Conservation (phyloP, 1,284 basidiomycete species). For the Peniophora sp. region DNA sequence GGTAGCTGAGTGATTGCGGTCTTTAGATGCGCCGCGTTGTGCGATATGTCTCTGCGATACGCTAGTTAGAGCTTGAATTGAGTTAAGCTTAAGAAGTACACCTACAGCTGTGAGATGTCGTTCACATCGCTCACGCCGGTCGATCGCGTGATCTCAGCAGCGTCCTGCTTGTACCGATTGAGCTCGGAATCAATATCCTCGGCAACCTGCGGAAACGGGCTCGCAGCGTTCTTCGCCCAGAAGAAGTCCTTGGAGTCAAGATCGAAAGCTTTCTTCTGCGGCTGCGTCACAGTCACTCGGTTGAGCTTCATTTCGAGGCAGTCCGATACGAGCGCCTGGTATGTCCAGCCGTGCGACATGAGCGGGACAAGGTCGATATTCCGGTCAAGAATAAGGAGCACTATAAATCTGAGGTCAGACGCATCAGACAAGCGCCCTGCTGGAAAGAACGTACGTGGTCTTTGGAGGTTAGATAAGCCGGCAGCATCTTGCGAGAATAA, state of each 20-base stretch:
- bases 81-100: slow-evolving; percentile 6
- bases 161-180: slow-evolving; percentile 93
- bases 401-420: slow-evolving; percentile 30
- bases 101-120: slow-evolving; percentile 89
- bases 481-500: slow-evolving; percentile 70
- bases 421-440: not conserved
- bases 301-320: slow-evolving; percentile 97
- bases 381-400: slow-evolving; percentile 89
- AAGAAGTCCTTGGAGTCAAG: slow-evolving; percentile 99
- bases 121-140: slow-evolving; percentile 96
- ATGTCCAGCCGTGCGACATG: slow-evolving; percentile 98
- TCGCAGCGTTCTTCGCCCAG: slow-evolving; percentile 94
- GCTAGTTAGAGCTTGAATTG: slow-evolving; percentile 3
- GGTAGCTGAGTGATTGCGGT: slow-evolving; percentile 98
- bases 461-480: slow-evolving; percentile 67
- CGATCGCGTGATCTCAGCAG: slow-evolving; percentile 93
- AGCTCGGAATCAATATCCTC: slow-evolving; percentile 95
- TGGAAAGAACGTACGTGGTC: slow-evolving; percentile 59
- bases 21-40: slow-evolving; percentile 93
- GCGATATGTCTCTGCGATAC: slow-evolving; percentile 72
- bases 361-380: slow-evolving; percentile 95
- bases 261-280: slow-evolving; percentile 88
- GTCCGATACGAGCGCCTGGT: slow-evolving; percentile 96
- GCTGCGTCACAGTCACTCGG: slow-evolving; percentile 73
- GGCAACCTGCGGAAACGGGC: slow-evolving; percentile 97